Percentiles rank a stretch among this genome's conserved stretches.
Evolutionary conservation across 202 grass and related monocot species (phyloP).

Genomic region (Musa balbisiana): DNA sequence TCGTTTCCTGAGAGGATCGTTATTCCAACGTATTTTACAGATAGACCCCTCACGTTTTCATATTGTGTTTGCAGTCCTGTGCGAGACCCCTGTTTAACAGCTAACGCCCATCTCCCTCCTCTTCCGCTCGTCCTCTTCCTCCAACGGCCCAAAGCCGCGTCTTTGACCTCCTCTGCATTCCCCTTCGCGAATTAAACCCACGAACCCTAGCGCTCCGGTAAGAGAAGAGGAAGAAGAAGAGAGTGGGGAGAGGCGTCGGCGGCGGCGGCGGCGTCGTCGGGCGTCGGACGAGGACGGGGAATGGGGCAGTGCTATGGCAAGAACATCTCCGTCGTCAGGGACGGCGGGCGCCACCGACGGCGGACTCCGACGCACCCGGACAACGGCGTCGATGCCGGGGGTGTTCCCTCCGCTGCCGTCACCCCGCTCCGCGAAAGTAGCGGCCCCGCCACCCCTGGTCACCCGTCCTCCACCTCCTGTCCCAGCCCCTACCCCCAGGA

Average conservation of each 20-base stretch:
- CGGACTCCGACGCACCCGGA: background rate
- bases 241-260: conserved; percentile 2
- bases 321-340: background rate
- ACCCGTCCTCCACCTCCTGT: conserved; percentile 1
- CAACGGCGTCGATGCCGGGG: background rate
- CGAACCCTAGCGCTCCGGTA: conserved; percentile 2
- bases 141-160: background rate
- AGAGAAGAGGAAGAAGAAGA: no score
- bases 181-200: background rate
- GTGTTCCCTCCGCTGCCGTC: background rate
- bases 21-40: background rate
- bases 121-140: background rate
- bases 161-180: background rate
- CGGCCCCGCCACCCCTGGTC: background rate
- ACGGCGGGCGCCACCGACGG: background rate
- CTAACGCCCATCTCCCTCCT: background rate
- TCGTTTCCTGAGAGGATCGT: background rate
- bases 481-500: conserved; percentile 2
- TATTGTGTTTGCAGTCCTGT: background rate
- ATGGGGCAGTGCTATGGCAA: conserved; percentile 34
- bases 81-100: background rate
- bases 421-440: background rate
- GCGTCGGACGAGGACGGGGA: conserved; percentile 65
- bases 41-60: background rate
- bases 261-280: background rate